These are phyloP conservation scores for Mucor ambiguus DNA, from an alignment of 371 early-diverging fungal genomes.

Conservation along the genomic window DNA sequence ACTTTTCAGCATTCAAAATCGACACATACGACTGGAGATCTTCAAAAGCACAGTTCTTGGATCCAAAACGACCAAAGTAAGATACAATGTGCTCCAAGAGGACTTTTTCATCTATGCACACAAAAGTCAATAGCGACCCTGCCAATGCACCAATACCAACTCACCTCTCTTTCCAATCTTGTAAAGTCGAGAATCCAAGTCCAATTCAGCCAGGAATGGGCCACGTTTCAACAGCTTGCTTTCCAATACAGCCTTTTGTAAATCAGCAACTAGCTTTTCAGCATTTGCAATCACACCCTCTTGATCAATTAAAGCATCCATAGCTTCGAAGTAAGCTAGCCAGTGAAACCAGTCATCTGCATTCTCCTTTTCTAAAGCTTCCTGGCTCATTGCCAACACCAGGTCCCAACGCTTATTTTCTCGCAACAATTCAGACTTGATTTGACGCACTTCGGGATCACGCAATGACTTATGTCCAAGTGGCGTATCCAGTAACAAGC, in stretches of 20 bases:
- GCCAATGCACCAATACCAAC: background rate
- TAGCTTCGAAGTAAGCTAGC: slow-evolving; percentile 63
- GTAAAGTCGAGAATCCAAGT: slow-evolving; percentile 51
- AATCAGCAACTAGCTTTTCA: slow-evolving; percentile 37
- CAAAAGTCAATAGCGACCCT: background rate
- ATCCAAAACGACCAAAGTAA: slow-evolving; percentile 72
- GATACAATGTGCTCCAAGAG: slow-evolving; percentile 50
- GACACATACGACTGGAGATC: slow-evolving; percentile 70
- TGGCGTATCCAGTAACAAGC: slow-evolving; percentile 57
- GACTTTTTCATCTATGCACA: slow-evolving; percentile 32
- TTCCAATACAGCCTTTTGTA: slow-evolving; percentile 37
- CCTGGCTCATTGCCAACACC: slow-evolving; percentile 39
- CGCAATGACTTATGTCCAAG: slow-evolving; percentile 61
- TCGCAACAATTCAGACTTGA: slow-evolving; percentile 58
- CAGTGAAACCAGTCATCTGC: slow-evolving; percentile 77
- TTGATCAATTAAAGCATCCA: slow-evolving; percentile 34
- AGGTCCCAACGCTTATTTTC: slow-evolving; percentile 51
- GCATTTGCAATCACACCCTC: slow-evolving; percentile 37
- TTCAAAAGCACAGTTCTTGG: slow-evolving; percentile 75
- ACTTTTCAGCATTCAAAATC: slow-evolving; percentile 32
- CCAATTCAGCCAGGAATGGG: slow-evolving; percentile 77
- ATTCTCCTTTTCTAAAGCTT: slow-evolving; percentile 48
- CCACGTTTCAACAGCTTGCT: slow-evolving; percentile 61
- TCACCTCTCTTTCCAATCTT: slow-evolving; percentile 35
- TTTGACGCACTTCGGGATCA: slow-evolving; percentile 70